phyloP scores from a whole-genome alignment of 306 rosid genomes.

The Vigna trinervia region DNA sequence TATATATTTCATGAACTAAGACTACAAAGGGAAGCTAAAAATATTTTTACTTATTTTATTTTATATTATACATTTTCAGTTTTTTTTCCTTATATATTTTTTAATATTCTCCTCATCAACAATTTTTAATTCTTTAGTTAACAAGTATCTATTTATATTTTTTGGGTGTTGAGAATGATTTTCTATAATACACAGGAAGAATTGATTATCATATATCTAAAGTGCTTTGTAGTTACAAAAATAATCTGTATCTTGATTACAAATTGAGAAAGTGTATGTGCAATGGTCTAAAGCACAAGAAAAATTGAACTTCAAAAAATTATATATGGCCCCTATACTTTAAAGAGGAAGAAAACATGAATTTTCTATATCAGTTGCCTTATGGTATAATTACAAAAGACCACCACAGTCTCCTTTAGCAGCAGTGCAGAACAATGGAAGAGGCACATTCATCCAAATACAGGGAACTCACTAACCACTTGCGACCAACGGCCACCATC shows the following conservation, averaged over 20 bases:
- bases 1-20: no score
- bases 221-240: slow-evolving; percentile 31
- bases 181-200: slow-evolving; percentile 22
- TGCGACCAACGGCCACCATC: slow-evolving; percentile 18
- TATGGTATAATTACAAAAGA: slow-evolving; percentile 48
- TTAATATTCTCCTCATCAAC: no score
- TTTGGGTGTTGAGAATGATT: neutral
- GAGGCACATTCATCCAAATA: slow-evolving; percentile 28
- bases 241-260: slow-evolving; percentile 36
- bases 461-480: slow-evolving; percentile 18
- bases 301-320: neutral
- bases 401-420: slow-evolving; percentile 38
- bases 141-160: no score
- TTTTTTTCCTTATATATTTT: no score
- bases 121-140: no score
- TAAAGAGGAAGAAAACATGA: slow-evolving; percentile 18
- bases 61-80: no score
- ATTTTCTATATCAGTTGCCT: slow-evolving; percentile 34
- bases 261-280: slow-evolving; percentile 15
- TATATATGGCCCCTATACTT: slow-evolving; percentile 23
- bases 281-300: slow-evolving; percentile 7
- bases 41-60: no score
- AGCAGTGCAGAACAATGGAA: slow-evolving; percentile 23
- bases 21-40: no score
- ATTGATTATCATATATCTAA: neutral